Percentiles rank a stretch among this genome's conserved stretches.
phyloP scores from a whole-genome alignment of 2,329 filamentous ascomycete genomes.

The Fusarium nisikadoi region DNA sequence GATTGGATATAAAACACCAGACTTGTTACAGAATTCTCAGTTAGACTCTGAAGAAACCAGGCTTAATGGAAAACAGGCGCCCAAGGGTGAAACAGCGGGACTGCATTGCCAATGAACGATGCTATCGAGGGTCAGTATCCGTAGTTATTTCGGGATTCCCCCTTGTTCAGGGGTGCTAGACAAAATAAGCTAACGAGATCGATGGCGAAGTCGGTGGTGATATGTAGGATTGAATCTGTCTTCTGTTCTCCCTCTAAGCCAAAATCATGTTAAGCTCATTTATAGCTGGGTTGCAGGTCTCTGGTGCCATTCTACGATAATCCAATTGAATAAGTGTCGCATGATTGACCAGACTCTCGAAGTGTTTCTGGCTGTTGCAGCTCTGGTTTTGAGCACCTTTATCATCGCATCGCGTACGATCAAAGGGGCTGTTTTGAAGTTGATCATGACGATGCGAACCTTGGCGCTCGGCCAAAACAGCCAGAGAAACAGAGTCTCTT shows the following conservation, averaged over 20 bases:
- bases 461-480: not conserved
- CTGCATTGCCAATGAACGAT: slow-evolving; percentile 23
- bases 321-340: slow-evolving; percentile 34
- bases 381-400: slow-evolving; percentile 25
- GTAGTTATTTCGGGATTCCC: slow-evolving; percentile 32
- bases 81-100: slow-evolving; percentile 36
- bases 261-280: slow-evolving; percentile 14
- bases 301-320: not conserved
- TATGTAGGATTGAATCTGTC: not conserved
- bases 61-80: slow-evolving; percentile 19
- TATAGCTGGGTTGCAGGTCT: slow-evolving; percentile 16
- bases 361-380: slow-evolving; percentile 32
- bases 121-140: slow-evolving; percentile 1
- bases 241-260: not conserved
- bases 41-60: slow-evolving; percentile 12
- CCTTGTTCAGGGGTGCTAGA: slow-evolving; percentile 10
- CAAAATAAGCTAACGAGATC: slow-evolving; percentile 2
- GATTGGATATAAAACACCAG: slow-evolving; percentile 27
- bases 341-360: slow-evolving; percentile 25
- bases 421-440: slow-evolving; percentile 5
- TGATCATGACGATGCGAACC: slow-evolving; percentile 19
- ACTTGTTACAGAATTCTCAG: slow-evolving; percentile 31
- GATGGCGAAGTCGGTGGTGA: no score
- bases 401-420: not conserved
- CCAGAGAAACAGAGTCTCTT: slow-evolving; percentile 7